These are phyloP conservation scores for Aspergillus sp. DNA, from an alignment of 2,329 filamentous ascomycete species.

Conservation along the genomic window DNA sequence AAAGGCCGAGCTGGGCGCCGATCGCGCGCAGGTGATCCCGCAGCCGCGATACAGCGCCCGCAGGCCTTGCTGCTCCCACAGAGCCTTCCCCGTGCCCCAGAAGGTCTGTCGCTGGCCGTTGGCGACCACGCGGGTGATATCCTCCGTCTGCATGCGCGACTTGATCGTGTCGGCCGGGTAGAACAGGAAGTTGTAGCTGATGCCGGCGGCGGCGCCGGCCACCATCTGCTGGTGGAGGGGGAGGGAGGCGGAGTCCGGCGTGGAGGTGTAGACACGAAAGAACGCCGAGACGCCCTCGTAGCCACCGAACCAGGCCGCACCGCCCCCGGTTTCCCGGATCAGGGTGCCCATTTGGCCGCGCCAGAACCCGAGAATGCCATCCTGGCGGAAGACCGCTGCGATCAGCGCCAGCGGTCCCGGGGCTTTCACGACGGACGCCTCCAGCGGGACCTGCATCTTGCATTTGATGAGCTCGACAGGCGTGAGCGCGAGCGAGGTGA, in stretches of 20 bases:
- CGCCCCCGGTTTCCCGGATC: conserved; percentile 89
- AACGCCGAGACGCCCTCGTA: conserved; percentile 77
- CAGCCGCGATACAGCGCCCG: conserved; percentile 89
- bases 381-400: conserved; percentile 73
- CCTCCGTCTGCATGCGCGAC: conserved; percentile 90
- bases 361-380: conserved; percentile 88
- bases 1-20: conserved; percentile 93
- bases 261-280: conserved; percentile 56
- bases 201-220: conserved; percentile 82
- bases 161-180: conserved; percentile 98
- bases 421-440: conserved; percentile 39
- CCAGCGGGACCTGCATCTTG: conserved; percentile 81
- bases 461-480: conserved; percentile 98
- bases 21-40: conserved; percentile 84
- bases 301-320: conserved; percentile 90
- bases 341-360: conserved; percentile 90
- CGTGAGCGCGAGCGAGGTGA: conserved; percentile 87
- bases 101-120: conserved; percentile 64
- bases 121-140: conserved; percentile 48
- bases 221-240: conserved; percentile 84
- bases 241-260: conserved; percentile 52
- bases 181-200: conserved; percentile 95
- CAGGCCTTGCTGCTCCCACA: conserved; percentile 83
- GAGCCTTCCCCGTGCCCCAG: conserved; percentile 63
- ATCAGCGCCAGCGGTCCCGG: conserved; percentile 71